Evolutionary conservation across 1,139 yeast genomes (phyloP).

Genomic region (Sugiyamaella neomexicana): DNA sequence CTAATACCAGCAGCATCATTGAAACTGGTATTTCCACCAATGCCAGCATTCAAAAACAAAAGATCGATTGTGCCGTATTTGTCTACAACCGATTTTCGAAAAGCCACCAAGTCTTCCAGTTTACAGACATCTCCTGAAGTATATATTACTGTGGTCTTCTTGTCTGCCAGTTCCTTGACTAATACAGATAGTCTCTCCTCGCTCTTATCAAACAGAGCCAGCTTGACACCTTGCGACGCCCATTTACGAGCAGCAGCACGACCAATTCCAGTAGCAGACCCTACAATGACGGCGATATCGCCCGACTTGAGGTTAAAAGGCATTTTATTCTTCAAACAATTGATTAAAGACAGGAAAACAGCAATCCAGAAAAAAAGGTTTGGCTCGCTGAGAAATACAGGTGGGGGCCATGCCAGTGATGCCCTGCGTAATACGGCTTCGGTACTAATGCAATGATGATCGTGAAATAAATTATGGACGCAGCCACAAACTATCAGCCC

Average conservation of each 20-base stretch:
- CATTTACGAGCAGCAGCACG: conserved; percentile 35
- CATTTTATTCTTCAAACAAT: no score
- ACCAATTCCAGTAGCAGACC: conserved; percentile 37
- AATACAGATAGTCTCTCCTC: conserved; percentile 25
- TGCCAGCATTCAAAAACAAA: conserved; percentile 34
- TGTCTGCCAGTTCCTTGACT: conserved; percentile 23
- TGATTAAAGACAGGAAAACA: no score
- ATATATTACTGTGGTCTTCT: conserved; percentile 25
- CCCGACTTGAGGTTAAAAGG: conserved; percentile 15
- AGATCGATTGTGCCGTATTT: conserved; percentile 29
- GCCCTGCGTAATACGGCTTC: conserved; percentile 10
- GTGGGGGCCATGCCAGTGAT: neutral
- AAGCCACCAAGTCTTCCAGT: conserved; percentile 25
- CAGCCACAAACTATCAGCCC: neutral
- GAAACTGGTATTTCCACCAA: conserved; percentile 23
- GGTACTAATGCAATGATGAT: neutral
- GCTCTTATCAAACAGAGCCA: conserved; percentile 33
- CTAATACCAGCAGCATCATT: conserved; percentile 26
- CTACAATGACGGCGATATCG: conserved; percentile 30
- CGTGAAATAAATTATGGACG: neutral
- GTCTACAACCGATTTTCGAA: conserved; percentile 26
- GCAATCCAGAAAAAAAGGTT: no score
- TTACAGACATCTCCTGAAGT: conserved; percentile 30
- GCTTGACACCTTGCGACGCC: conserved; percentile 34
- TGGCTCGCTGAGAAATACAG: neutral